Percentiles rank a stretch among this genome's conserved stretches.
phyloP scores from a whole-genome alignment of 345 rosid genomes.

The Erodium maritimum region DNA sequence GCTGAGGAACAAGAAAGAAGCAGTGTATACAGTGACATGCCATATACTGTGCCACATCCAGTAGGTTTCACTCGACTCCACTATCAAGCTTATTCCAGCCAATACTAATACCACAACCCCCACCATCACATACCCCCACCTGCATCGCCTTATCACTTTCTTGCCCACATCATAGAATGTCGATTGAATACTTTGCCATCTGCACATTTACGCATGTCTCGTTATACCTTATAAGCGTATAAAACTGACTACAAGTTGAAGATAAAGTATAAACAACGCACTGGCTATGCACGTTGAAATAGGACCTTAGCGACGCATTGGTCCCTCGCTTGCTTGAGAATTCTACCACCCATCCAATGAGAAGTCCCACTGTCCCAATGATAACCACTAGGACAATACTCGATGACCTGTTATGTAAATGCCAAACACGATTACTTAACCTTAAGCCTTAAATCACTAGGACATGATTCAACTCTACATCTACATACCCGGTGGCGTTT shows the following conservation, averaged over 20 bases:
- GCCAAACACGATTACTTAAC: no score
- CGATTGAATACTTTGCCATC: constrained; percentile 34
- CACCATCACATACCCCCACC: constrained; percentile 53
- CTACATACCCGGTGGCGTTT: constrained; percentile 73
- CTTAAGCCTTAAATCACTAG: no score
- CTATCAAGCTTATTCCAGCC: constrained; percentile 74
- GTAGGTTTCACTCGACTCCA: constrained; percentile 74
- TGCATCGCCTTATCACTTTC: constrained; percentile 44
- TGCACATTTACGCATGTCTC: constrained; percentile 8
- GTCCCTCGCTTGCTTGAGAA: constrained; percentile 48
- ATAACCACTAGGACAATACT: constrained; percentile 74
- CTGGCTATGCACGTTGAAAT: constrained; percentile 42
- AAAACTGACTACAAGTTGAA: background rate
- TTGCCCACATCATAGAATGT: constrained; percentile 48
- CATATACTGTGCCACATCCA: constrained; percentile 98
- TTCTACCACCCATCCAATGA: constrained; percentile 69
- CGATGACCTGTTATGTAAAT: constrained; percentile 49
- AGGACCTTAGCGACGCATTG: constrained; percentile 31
- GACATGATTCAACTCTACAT: no score
- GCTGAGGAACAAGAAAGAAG: constrained; percentile 91
- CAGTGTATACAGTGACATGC: constrained; percentile 69
- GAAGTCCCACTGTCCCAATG: constrained; percentile 66
- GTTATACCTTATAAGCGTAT: background rate
- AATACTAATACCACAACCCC: constrained; percentile 52
- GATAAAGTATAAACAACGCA: constrained; percentile 12